Evolutionary conservation across 345 rosid genomes (phyloP).

Genomic region (Populus ilicifolia): DNA sequence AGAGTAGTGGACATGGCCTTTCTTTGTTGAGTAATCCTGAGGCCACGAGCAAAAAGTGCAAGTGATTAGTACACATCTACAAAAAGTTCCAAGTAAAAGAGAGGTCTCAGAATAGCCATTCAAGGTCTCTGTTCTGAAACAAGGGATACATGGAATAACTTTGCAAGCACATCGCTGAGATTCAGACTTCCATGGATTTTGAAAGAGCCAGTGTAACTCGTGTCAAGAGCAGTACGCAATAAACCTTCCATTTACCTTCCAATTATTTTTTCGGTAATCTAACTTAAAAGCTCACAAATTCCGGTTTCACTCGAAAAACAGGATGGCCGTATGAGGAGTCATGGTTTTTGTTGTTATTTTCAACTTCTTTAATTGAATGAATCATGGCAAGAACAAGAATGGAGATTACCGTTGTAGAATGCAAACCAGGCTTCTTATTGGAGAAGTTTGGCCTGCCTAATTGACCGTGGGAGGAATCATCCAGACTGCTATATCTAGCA

Average conservation of each 20-base stretch:
- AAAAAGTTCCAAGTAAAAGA: neutral
- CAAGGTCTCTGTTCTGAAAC: neutral
- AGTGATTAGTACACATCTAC: neutral
- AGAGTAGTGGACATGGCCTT: slow-evolving; percentile 52
- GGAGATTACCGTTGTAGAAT: slow-evolving; percentile 32
- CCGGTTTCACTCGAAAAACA: neutral
- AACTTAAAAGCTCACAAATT: neutral
- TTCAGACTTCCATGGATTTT: neutral
- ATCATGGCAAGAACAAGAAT: slow-evolving; percentile 7
- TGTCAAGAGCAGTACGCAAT: neutral
- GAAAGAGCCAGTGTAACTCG: neutral
- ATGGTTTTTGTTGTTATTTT: neutral
- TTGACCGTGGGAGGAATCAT: slow-evolving; percentile 54
- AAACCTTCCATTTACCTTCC: neutral
- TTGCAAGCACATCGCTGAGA: neutral
- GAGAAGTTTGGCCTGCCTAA: slow-evolving; percentile 33
- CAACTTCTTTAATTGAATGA: neutral
- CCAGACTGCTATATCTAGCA: slow-evolving; percentile 22
- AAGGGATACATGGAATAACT: neutral
- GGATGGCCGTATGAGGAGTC: neutral
- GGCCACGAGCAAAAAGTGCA: slow-evolving; percentile 12
- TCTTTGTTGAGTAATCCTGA: slow-evolving; percentile 39
- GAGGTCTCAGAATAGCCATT: neutral
- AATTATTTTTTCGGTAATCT: neutral
- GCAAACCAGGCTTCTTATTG: slow-evolving; percentile 31